Conservation (phyloP, 73 alveolate genomes). For the Tetrahymena elliotti region DNA sequence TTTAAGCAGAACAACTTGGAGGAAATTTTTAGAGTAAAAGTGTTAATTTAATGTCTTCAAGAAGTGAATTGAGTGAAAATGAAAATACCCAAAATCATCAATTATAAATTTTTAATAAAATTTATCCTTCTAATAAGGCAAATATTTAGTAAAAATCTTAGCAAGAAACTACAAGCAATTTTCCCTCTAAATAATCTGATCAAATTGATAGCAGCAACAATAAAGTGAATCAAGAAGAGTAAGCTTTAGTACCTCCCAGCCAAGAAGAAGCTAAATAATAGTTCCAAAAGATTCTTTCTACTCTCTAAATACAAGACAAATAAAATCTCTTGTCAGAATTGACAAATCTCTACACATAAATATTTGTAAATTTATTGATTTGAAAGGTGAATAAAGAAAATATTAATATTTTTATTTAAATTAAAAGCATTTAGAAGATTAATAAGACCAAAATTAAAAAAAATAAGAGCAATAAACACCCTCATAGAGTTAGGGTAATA, state of each 20-base stretch:
- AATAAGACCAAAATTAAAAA: not conserved
- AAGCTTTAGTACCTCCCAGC: not conserved
- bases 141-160: not conserved
- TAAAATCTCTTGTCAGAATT: not conserved
- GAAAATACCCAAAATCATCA: not conserved
- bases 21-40: not conserved
- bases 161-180: not conserved
- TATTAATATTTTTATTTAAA: not conserved
- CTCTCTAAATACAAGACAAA: not conserved
- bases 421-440: not conserved
- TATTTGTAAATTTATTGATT: not conserved
- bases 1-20: not conserved
- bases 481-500: not conserved
- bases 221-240: not conserved
- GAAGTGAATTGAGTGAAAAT: not conserved
- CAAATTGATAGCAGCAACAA: not conserved
- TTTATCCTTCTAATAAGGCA: not conserved
- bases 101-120: no score
- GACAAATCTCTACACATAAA: not conserved
- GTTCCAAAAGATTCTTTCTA: not conserved
- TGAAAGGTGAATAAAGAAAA: not conserved
- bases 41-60: not conserved
- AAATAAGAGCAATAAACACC: not conserved
- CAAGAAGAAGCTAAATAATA: not conserved
- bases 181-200: not conserved